A percentile compares a stretch with the other conserved stretches of the same genome.
Conservation (phyloP, 345 rosid genomes). For the Eucalyptus polybractea region DNA sequence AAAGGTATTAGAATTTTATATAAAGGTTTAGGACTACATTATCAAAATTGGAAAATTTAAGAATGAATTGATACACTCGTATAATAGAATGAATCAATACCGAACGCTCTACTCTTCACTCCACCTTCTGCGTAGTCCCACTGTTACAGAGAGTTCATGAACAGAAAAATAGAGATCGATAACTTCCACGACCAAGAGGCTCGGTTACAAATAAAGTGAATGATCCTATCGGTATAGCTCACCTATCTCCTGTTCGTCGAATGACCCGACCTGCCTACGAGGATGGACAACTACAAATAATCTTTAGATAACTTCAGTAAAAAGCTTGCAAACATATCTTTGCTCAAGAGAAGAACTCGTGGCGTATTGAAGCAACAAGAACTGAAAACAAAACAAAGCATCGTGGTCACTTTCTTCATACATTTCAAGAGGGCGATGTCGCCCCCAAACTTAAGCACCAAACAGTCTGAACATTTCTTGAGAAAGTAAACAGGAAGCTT, state of each 20-base stretch:
- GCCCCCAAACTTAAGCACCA: neutral
- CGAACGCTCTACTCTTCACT: neutral
- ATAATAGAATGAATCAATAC: too few relatives aligned
- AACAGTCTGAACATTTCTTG: neutral
- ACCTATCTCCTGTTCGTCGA: neutral
- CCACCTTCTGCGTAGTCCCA: neutral
- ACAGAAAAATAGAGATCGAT: neutral
- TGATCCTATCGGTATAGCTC: neutral
- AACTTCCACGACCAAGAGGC: neutral
- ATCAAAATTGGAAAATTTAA: neutral
- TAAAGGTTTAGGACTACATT: neutral
- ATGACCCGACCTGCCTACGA: neutral
- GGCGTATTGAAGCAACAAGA: neutral
- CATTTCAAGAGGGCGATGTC: neutral
- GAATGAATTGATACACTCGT: rapidly evolving
- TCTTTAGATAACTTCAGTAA: neutral
- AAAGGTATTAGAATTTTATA: neutral
- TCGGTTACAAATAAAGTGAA: neutral
- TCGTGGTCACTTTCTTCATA: neutral
- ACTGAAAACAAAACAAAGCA: neutral
- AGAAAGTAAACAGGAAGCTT: neutral
- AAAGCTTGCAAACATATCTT: neutral
- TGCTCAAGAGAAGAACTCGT: neutral
- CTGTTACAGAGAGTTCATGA: neutral
- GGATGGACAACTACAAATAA: neutral